Evolutionary conservation across 2,329 filamentous ascomycete genomes (phyloP).

Genomic region (Fusarium kyushuense): DNA sequence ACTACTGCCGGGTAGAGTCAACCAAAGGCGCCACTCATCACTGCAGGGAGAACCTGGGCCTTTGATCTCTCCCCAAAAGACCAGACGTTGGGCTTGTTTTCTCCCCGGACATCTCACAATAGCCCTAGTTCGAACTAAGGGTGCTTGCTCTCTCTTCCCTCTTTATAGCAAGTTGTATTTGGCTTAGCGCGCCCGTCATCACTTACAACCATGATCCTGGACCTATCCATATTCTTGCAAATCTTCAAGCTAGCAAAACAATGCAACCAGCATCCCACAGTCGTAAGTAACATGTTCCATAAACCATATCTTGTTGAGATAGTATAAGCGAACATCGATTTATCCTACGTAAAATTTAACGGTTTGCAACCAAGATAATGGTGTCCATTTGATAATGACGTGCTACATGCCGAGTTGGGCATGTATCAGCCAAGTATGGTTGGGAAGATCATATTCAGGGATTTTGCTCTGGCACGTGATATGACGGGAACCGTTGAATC

Average conservation of each 20-base stretch:
- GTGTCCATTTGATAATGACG: neutral
- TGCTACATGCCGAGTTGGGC: neutral
- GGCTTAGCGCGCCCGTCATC: slow-evolving; percentile 9
- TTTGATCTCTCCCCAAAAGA: slow-evolving; percentile 18
- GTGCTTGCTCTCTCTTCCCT: slow-evolving; percentile 22
- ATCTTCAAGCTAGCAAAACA: slow-evolving; percentile 6
- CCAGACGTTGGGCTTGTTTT: slow-evolving; percentile 38
- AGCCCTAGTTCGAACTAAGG: slow-evolving; percentile 25
- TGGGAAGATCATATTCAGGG: slow-evolving; percentile 5
- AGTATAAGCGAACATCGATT: neutral
- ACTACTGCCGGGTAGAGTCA: neutral
- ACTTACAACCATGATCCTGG: slow-evolving; percentile 1
- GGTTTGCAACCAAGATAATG: neutral
- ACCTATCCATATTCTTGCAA: neutral
- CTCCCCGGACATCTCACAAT: slow-evolving; percentile 38
- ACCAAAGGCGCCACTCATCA: slow-evolving; percentile 12
- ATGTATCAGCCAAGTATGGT: neutral
- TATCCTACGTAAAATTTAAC: neutral
- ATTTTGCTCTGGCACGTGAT: slow-evolving; percentile 1
- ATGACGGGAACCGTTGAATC: neutral
- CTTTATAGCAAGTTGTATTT: slow-evolving; percentile 15
- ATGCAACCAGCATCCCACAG: slow-evolving; percentile 35
- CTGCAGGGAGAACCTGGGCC: slow-evolving; percentile 39
- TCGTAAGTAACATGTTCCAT: slow-evolving; percentile 1
- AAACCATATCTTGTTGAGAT: neutral